Evolutionary conservation across 768 basidiomycete species (phyloP).

Genomic region (Psilocybe cyanescens): DNA sequence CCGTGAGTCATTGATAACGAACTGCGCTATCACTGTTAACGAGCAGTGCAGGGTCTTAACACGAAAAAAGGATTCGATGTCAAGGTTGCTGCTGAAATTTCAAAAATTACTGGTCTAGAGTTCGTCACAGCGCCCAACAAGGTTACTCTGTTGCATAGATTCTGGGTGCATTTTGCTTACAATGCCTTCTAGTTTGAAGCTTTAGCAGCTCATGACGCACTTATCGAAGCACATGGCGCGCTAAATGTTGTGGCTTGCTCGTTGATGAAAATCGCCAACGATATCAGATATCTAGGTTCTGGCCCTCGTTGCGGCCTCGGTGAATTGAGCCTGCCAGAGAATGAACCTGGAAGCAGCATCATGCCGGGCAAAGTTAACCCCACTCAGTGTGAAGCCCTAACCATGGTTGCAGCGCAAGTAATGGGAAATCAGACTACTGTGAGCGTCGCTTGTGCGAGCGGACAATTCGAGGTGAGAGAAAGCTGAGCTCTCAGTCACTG

Average conservation of each 20-base stretch:
- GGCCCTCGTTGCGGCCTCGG: constrained; percentile 98
- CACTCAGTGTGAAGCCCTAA: constrained; percentile 97
- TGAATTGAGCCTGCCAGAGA: constrained; percentile 93
- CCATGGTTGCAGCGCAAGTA: constrained; percentile 98
- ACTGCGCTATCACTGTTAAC: constrained; percentile 9
- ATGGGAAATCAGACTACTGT: constrained; percentile 97
- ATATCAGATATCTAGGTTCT: constrained; percentile 96
- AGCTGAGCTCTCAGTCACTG: neutral
- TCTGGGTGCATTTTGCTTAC: neutral
- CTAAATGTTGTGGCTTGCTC: constrained; percentile 96
- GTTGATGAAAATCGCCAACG: constrained; percentile 99
- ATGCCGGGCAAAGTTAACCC: constrained; percentile 99
- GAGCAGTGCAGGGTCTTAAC: constrained; percentile 78
- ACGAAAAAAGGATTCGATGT: constrained; percentile 97
- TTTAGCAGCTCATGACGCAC: constrained; percentile 95
- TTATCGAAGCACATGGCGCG: constrained; percentile 96
- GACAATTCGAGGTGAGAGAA: constrained; percentile 88
- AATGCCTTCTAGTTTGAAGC: constrained; percentile 80
- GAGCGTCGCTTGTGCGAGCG: constrained; percentile 90
- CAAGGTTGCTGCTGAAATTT: constrained; percentile 90
- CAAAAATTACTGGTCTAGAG: constrained; percentile 85
- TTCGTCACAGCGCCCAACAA: constrained; percentile 99
- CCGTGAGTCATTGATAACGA: constrained; percentile 54
- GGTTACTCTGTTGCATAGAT: constrained; percentile 41
- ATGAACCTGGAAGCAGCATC: constrained; percentile 98